Evolutionary conservation across 768 basidiomycete genomes (phyloP).

Genomic region (Auriscalpium vulgare): DNA sequence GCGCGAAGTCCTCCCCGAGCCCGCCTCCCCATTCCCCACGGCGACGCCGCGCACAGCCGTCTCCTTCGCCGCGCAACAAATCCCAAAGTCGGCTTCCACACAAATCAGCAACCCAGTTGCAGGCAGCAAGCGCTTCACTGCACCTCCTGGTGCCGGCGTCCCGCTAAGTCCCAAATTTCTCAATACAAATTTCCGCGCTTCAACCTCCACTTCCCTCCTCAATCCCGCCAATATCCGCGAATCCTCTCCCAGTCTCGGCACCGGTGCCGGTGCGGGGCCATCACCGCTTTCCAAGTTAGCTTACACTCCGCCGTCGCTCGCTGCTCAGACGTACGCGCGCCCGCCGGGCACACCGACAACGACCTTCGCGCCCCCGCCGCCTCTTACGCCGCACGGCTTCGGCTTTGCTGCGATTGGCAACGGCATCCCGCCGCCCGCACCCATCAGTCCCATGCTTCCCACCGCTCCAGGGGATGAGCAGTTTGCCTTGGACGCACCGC

Average conservation of each 20-base stretch:
- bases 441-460: slow-evolving; percentile 8
- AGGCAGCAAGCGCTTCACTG: slow-evolving; percentile 47
- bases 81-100: slow-evolving; percentile 28
- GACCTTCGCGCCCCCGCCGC: slow-evolving; percentile 10
- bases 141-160: slow-evolving; percentile 24
- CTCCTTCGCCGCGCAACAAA: slow-evolving; percentile 16
- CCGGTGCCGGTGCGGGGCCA: slow-evolving; percentile 1
- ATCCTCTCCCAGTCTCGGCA: background rate
- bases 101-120: slow-evolving; percentile 27
- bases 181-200: slow-evolving; percentile 21
- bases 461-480: slow-evolving; percentile 11
- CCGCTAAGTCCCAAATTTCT: slow-evolving; percentile 22
- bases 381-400: background rate
- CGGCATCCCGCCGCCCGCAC: slow-evolving; percentile 13
- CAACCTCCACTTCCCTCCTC: slow-evolving; percentile 23
- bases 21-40: slow-evolving; percentile 70
- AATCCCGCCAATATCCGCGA: slow-evolving; percentile 22
- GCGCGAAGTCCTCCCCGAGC: slow-evolving; percentile 55
- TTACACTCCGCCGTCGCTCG: slow-evolving; percentile 8
- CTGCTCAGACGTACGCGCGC: slow-evolving; percentile 1
- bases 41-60: slow-evolving; percentile 9
- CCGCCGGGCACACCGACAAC: slow-evolving; percentile 3
- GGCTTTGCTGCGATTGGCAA: background rate
- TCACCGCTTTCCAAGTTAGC: slow-evolving; percentile 5
- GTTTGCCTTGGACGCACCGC: slow-evolving; percentile 12